Conservation (phyloP, 108 stramenopile genomes). For the Licmophora abbreviata region DNA sequence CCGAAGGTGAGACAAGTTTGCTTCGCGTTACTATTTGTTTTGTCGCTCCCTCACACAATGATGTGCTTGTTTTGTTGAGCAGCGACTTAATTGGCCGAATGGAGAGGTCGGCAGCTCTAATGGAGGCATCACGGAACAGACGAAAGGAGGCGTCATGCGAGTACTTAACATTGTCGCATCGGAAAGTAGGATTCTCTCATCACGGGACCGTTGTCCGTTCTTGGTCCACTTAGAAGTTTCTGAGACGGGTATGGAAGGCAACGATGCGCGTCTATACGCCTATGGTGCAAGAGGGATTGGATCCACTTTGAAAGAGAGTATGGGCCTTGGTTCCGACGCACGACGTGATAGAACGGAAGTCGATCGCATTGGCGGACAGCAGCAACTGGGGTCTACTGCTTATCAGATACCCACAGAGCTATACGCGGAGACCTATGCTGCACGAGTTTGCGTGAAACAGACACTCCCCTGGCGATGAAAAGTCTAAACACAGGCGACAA, state of each 20-base stretch:
- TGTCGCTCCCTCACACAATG: background rate
- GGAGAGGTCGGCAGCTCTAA: slow-evolving; percentile 6
- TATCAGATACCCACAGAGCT: no score
- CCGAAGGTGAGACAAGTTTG: no score
- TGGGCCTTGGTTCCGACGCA: slow-evolving; percentile 14
- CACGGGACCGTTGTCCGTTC: slow-evolving; percentile 76
- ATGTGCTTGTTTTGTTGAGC: slow-evolving; percentile 1
- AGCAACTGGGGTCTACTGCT: no score
- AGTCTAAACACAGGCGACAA: no score
- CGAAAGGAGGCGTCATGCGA: slow-evolving; percentile 48
- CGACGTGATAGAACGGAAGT: no score
- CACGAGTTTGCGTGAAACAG: no score
- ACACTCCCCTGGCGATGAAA: no score
- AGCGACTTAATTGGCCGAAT: slow-evolving; percentile 1
- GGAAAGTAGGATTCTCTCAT: slow-evolving; percentile 54
- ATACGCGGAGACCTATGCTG: no score
- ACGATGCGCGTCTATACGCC: slow-evolving; percentile 76
- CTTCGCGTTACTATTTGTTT: no score
- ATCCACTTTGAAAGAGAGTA: slow-evolving; percentile 65
- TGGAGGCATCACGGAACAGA: background rate
- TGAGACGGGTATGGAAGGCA: slow-evolving; percentile 71
- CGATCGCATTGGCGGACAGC: no score
- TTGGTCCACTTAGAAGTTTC: slow-evolving; percentile 74
- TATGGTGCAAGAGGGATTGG: slow-evolving; percentile 40
- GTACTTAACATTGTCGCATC: slow-evolving; percentile 65